phyloP scores from a whole-genome alignment of 75 land plant species.

The Chamaecyparis obtusa region DNA sequence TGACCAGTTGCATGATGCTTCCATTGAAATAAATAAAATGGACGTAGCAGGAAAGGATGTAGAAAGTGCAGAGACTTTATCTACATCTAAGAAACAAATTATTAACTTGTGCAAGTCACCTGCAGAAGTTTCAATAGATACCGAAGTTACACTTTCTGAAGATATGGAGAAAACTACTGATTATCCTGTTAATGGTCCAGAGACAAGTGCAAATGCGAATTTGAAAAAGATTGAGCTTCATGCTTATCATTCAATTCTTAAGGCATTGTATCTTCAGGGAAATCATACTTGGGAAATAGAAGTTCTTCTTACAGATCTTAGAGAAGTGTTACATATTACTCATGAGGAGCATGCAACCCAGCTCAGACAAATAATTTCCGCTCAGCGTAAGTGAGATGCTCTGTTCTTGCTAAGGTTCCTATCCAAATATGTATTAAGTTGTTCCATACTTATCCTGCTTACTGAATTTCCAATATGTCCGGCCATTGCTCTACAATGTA shows the following conservation, averaged over 20 bases:
- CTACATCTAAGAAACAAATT: neutral
- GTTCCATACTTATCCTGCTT: neutral
- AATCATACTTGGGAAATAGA: neutral
- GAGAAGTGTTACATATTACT: conserved; percentile 1
- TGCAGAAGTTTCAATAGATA: neutral
- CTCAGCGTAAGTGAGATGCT: neutral
- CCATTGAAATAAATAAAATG: neutral
- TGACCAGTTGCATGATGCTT: neutral
- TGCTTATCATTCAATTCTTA: conserved; percentile 11
- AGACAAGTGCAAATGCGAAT: neutral
- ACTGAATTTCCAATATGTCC: neutral
- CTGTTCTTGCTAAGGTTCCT: neutral
- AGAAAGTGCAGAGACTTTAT: neutral
- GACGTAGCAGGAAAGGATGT: neutral
- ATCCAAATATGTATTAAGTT: neutral
- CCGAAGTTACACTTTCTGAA: neutral
- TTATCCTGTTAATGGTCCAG: neutral
- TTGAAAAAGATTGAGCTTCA: neutral
- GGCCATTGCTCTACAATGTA: neutral
- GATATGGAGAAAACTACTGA: neutral
- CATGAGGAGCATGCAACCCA: conserved; percentile 12
- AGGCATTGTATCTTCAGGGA: conserved; percentile 12
- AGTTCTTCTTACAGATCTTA: neutral
- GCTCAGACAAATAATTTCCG: neutral
- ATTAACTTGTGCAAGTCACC: neutral